A percentile compares a stretch with the other conserved stretches of the same genome.
These are phyloP conservation scores for Echinosophora koreensis DNA, from an alignment of 306 rosid genomes.

Conservation along the genomic window DNA sequence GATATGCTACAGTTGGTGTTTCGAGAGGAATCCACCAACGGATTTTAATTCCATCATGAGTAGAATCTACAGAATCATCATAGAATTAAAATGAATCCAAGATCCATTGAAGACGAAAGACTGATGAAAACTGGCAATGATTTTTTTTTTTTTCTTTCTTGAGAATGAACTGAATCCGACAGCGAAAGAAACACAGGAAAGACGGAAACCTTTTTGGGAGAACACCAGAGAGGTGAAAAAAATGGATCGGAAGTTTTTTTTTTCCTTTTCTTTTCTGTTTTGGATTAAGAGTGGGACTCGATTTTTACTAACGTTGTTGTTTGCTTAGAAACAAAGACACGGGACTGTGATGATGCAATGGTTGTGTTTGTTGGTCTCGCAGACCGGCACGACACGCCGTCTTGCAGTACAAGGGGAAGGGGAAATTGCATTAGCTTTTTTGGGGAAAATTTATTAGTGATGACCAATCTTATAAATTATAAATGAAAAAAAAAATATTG, in stretches of 20 bases:
- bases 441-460: too few relatives aligned
- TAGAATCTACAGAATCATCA: conserved; percentile 43
- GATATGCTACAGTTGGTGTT: conserved; percentile 27
- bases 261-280: background rate
- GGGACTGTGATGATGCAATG: too few relatives aligned
- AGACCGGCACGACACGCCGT: too few relatives aligned
- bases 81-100: conserved; percentile 1
- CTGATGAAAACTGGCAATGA: background rate
- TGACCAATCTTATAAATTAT: too few relatives aligned
- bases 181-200: conserved; percentile 31
- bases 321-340: too few relatives aligned
- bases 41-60: conserved; percentile 85
- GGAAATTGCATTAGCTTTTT: too few relatives aligned
- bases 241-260: conserved; percentile 28
- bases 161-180: conserved; percentile 33
- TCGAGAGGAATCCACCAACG: conserved; percentile 59
- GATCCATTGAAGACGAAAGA: conserved; percentile 50
- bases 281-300: background rate
- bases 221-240: conserved; percentile 12
- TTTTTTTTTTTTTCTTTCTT: background rate
- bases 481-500: too few relatives aligned
- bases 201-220: background rate
- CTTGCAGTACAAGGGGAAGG: too few relatives aligned
- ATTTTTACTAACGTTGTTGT: too few relatives aligned
- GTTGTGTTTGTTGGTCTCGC: background rate